Conservation (phyloP, 257 asterid species). For the Rubia yunnanensis region DNA sequence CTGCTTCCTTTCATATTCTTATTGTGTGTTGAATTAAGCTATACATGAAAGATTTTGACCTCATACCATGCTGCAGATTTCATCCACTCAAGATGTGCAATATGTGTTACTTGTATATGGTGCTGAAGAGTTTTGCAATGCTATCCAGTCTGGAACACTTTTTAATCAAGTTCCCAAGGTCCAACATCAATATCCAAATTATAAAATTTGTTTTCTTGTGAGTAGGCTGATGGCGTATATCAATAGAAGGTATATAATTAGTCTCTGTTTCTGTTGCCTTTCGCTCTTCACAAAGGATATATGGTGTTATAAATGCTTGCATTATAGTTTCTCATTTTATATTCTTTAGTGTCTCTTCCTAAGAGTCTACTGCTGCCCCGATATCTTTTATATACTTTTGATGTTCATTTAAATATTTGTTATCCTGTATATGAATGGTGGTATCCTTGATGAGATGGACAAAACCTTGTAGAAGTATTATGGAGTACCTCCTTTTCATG, state of each 20-base stretch:
- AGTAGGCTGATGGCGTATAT: conserved; percentile 77
- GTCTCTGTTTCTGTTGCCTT: conserved; percentile 9
- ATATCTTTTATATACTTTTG: not conserved
- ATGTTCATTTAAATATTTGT: not conserved
- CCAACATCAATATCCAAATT: conserved; percentile 59
- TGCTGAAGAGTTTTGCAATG: conserved; percentile 90
- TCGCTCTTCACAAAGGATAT: not conserved
- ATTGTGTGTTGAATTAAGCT: not conserved
- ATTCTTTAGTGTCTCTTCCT: not conserved
- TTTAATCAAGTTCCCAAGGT: conserved; percentile 48
- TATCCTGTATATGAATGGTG: not conserved
- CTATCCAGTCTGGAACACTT: conserved; percentile 43
- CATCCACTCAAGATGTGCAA: conserved; percentile 36
- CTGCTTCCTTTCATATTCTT: not conserved
- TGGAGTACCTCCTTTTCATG: not conserved
- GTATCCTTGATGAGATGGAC: not conserved
- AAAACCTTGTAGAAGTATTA: not conserved
- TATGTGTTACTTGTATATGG: conserved; percentile 61
- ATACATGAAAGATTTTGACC: conserved; percentile 2
- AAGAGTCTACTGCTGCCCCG: not conserved
- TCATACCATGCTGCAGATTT: conserved; percentile 38
- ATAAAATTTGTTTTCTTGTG: conserved; percentile 68
- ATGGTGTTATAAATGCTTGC: not conserved
- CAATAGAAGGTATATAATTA: conserved; percentile 54
- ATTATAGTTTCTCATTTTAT: not conserved